Evolutionary conservation across 768 basidiomycete genomes (phyloP).

Genomic region (Lepiota brunneoincarnata): DNA sequence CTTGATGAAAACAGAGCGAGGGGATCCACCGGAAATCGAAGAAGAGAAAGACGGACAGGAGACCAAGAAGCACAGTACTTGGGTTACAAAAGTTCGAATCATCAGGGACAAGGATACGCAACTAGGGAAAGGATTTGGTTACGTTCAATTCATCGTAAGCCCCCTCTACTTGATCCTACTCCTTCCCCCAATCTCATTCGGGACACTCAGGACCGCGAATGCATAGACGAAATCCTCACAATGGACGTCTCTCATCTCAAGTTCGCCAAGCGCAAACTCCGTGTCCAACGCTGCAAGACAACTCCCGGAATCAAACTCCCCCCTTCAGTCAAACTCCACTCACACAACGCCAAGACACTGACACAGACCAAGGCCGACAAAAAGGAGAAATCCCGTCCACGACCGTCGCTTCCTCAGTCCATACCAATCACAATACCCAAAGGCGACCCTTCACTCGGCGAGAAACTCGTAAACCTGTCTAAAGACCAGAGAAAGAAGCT

Average conservation of each 20-base stretch:
- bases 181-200: slow-evolving; percentile 1
- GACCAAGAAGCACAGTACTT: slow-evolving; percentile 39
- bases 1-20: slow-evolving; percentile 67
- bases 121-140: slow-evolving; percentile 93
- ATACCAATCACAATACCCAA: slow-evolving; percentile 48
- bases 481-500: slow-evolving; percentile 85
- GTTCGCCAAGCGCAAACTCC: slow-evolving; percentile 89
- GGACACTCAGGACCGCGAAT: slow-evolving; percentile 70
- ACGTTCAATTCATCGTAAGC: slow-evolving; percentile 83
- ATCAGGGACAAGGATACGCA: slow-evolving; percentile 89
- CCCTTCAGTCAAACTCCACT: slow-evolving; percentile 16
- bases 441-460: slow-evolving; percentile 81
- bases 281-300: slow-evolving; percentile 90
- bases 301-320: slow-evolving; percentile 35
- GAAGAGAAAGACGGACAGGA: slow-evolving; percentile 24
- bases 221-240: slow-evolving; percentile 90
- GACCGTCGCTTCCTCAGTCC: slow-evolving; percentile 16
- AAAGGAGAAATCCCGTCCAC: slow-evolving; percentile 15
- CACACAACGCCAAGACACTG: slow-evolving; percentile 14
- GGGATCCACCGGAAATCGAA: slow-evolving; percentile 39
- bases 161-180: neutral
- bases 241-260: slow-evolving; percentile 76
- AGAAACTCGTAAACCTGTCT: slow-evolving; percentile 69
- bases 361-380: neutral
- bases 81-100: slow-evolving; percentile 86